Evolutionary conservation across 768 basidiomycete genomes (phyloP).

Genomic region (Podaxis sp.): DNA sequence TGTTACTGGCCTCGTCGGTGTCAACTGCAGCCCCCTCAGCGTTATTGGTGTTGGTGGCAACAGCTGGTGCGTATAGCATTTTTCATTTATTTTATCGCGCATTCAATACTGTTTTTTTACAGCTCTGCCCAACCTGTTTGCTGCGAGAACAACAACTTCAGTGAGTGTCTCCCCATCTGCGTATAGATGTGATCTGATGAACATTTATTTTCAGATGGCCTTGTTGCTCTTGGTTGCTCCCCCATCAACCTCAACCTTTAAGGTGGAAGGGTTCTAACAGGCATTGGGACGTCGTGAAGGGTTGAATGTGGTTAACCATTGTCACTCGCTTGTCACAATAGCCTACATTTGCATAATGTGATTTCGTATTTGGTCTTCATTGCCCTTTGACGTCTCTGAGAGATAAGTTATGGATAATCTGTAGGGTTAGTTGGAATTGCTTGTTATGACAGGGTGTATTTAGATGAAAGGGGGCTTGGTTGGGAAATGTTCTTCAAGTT

Average conservation of each 20-base stretch:
- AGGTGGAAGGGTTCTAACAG: neutral
- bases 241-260: neutral
- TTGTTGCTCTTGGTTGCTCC: neutral
- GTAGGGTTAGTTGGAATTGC: too few species aligned
- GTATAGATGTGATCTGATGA: neutral
- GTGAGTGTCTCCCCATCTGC: neutral
- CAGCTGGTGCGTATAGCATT: conserved; percentile 4
- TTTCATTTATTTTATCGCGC: neutral
- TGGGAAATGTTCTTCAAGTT: too few species aligned
- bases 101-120: neutral
- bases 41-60: conserved; percentile 1
- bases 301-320: neutral
- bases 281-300: neutral
- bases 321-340: neutral
- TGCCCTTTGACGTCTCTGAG: too few species aligned
- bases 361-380: neutral
- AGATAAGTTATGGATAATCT: too few species aligned
- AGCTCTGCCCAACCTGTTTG: conserved; percentile 10
- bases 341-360: neutral
- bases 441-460: too few species aligned
- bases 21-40: conserved; percentile 5
- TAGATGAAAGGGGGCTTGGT: too few species aligned
- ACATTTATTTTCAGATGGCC: neutral
- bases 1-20: conserved; percentile 4
- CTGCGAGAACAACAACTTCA: conserved; percentile 5